Evolutionary conservation across 192 early-diverging fungal species (phyloP).

Genomic region (Thoreauomyces humboldtii): DNA sequence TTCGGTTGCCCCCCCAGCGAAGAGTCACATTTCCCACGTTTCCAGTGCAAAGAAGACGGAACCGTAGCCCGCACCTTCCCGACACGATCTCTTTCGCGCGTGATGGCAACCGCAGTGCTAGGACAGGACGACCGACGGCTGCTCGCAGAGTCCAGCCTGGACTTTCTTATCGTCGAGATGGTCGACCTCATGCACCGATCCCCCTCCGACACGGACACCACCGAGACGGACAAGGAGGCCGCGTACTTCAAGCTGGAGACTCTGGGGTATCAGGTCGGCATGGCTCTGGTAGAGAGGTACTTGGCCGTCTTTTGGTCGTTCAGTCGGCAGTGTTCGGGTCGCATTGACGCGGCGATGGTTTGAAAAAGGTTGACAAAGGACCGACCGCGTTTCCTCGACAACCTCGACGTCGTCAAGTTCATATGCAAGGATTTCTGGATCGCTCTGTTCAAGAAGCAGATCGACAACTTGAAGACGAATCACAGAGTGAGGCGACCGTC

Average conservation of each 20-base stretch:
- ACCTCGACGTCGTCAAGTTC: constrained; percentile 96
- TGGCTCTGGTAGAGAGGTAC: constrained; percentile 83
- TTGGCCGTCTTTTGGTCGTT: neutral
- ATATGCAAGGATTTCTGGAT: constrained; percentile 99
- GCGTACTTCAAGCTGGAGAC: constrained; percentile 89
- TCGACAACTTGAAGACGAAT: constrained; percentile 99
- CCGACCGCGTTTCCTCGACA: constrained; percentile 85
- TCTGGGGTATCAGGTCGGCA: constrained; percentile 87
- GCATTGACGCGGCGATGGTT: neutral
- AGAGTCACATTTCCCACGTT: too few relatives aligned
- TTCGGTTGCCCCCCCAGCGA: too few relatives aligned
- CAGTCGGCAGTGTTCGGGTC: neutral
- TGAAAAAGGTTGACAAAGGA: constrained; percentile 75
- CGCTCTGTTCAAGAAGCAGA: constrained; percentile 91
- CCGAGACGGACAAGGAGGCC: constrained; percentile 77
- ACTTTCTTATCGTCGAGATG: constrained; percentile 75
- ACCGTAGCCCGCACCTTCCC: neutral
- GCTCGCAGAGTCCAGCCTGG: constrained; percentile 68
- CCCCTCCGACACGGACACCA: constrained; percentile 23
- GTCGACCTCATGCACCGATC: constrained; percentile 65
- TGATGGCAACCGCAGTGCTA: constrained; percentile 8
- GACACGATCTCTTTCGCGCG: neutral
- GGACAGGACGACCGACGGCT: constrained; percentile 27
- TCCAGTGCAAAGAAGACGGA: too few relatives aligned
- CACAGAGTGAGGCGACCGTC: constrained; percentile 64